Conservation (phyloP, 148 eudicot genomes). For the Rhododendron molle region DNA sequence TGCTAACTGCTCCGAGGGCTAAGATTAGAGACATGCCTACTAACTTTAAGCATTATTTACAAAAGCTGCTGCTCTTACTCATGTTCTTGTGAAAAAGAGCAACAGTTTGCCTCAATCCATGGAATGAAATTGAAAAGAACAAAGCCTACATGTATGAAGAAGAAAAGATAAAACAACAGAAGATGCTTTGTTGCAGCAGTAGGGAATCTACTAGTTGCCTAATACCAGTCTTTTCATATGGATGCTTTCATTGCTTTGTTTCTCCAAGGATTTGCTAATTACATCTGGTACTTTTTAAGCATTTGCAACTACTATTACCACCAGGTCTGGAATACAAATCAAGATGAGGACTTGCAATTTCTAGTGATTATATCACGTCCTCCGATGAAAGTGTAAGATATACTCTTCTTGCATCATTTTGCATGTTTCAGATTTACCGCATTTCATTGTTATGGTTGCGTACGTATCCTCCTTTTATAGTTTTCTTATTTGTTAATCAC, state of each 20-base stretch:
- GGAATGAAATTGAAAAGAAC: neutral
- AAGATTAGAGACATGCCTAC: neutral
- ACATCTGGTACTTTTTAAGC: neutral
- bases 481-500: no score
- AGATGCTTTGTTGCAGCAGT: neutral
- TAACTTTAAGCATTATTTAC: neutral
- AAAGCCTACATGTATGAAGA: neutral
- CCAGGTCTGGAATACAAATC: neutral
- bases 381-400: neutral
- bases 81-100: neutral
- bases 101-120: neutral
- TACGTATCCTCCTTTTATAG: no score
- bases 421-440: no score
- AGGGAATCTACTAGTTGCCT: neutral
- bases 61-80: neutral
- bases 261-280: neutral
- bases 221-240: neutral
- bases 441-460: no score
- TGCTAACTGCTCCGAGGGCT: neutral
- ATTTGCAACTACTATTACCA: neutral
- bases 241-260: no score
- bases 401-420: no score
- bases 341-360: neutral
- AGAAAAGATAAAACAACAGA: neutral
- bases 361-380: neutral